Evolutionary conservation across 306 rosid genomes (phyloP).

Genomic region (Rubus parviflorus): DNA sequence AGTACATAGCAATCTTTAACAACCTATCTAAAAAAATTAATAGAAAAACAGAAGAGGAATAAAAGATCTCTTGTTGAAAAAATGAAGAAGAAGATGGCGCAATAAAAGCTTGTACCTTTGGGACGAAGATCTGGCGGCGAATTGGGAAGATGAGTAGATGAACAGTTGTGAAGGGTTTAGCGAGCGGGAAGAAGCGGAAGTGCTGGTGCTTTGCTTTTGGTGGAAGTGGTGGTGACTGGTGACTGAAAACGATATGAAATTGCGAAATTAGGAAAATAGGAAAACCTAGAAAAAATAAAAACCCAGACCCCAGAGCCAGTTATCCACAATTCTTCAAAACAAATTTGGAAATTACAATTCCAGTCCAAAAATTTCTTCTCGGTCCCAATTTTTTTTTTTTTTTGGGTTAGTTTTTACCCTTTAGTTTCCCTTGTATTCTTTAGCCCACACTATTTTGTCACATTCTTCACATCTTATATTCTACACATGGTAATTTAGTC

Average conservation of each 20-base stretch:
- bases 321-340: neutral
- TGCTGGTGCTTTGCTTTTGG: neutral
- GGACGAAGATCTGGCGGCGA: slow-evolving; percentile 3
- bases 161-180: neutral
- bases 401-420: too few species aligned
- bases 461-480: too few species aligned
- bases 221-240: neutral
- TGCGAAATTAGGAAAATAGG: neutral
- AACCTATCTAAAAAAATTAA: neutral
- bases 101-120: slow-evolving; percentile 12
- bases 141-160: neutral
- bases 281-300: neutral
- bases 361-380: too few species aligned
- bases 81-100: neutral
- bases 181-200: neutral
- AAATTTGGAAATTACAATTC: too few species aligned
- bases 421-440: too few species aligned
- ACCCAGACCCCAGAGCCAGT: neutral
- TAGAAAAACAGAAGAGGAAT: neutral
- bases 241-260: neutral
- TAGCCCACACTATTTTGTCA: too few species aligned
- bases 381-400: too few species aligned
- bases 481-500: too few species aligned
- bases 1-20: neutral
- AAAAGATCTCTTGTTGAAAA: neutral